phyloP scores from a whole-genome alignment of 2,329 filamentous ascomycete species.

The Harringtonia lauricola region DNA sequence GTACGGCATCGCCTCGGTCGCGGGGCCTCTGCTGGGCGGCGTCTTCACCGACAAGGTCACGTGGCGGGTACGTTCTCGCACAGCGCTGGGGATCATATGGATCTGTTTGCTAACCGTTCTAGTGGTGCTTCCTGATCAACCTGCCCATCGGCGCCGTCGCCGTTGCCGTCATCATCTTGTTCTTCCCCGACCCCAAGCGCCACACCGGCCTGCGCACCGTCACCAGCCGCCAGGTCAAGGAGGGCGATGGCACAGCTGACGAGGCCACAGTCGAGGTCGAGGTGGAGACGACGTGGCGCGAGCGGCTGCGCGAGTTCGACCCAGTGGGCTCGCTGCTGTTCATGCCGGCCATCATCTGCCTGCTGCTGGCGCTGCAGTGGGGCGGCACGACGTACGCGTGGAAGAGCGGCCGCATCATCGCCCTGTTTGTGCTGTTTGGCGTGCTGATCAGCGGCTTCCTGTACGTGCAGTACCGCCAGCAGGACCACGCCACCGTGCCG shows the following conservation, averaged over 20 bases:
- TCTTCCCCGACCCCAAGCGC: conserved; percentile 9
- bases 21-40: conserved; percentile 15
- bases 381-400: conserved; percentile 23
- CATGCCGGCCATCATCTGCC: conserved; percentile 23
- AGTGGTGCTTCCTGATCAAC: conserved; percentile 22
- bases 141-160: conserved; percentile 20
- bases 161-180: conserved; percentile 11
- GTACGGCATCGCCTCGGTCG: conserved; percentile 26
- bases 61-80: too few species aligned
- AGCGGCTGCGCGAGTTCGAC: conserved; percentile 24
- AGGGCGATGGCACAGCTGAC: neutral
- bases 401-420: conserved; percentile 19
- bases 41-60: conserved; percentile 17
- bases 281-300: conserved; percentile 16
- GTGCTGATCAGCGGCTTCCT: conserved; percentile 18
- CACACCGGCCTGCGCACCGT: too few species aligned
- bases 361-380: conserved; percentile 34
- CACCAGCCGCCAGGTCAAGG: neutral
- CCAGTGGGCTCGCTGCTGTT: conserved; percentile 11
- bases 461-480: conserved; percentile 20
- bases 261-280: neutral
- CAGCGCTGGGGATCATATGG: too few species aligned
- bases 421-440: conserved; percentile 18
- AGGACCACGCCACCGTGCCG: conserved; percentile 26
- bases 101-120: too few species aligned